These are phyloP conservation scores for Hypoxylon fragiforme DNA, from an alignment of 495 filamentous ascomycete species.

Conservation along the genomic window DNA sequence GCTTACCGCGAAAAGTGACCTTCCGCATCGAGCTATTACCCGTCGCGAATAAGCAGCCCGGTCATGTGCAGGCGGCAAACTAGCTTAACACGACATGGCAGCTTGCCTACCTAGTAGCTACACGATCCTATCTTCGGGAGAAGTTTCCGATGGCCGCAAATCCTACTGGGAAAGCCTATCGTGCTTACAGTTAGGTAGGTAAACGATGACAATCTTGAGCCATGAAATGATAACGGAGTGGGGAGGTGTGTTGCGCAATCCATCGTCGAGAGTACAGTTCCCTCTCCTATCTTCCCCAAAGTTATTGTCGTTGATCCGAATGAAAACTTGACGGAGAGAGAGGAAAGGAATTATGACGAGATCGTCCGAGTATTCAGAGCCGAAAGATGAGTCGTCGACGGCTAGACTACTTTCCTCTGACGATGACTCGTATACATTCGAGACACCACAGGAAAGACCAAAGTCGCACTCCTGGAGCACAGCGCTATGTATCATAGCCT, in stretches of 20 bases:
- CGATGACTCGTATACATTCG: background rate
- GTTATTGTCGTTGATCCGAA: background rate
- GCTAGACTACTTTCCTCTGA: slow-evolving; percentile 2
- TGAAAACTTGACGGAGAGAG: background rate
- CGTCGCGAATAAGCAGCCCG: background rate
- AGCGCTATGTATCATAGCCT: background rate
- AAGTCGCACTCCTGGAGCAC: background rate
- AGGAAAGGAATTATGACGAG: background rate
- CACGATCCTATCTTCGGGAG: background rate
- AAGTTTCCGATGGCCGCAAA: background rate
- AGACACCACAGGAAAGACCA: background rate
- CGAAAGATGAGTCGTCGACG: slow-evolving; percentile 15
- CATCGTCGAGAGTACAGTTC: too few species aligned
- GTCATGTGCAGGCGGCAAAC: background rate
- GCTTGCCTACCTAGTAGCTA: background rate
- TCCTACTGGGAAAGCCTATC: too few species aligned
- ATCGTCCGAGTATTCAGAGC: slow-evolving; percentile 8
- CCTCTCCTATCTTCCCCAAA: background rate
- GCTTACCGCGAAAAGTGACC: slow-evolving; percentile 1
- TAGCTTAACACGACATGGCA: background rate
- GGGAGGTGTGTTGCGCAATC: too few species aligned
- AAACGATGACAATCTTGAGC: too few species aligned
- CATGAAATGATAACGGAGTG: too few species aligned
- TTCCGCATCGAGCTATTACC: slow-evolving; percentile 3
- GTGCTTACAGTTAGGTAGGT: too few species aligned